Conservation (phyloP, 1,139 yeast species). For the Hanseniaspora uvarum region DNA sequence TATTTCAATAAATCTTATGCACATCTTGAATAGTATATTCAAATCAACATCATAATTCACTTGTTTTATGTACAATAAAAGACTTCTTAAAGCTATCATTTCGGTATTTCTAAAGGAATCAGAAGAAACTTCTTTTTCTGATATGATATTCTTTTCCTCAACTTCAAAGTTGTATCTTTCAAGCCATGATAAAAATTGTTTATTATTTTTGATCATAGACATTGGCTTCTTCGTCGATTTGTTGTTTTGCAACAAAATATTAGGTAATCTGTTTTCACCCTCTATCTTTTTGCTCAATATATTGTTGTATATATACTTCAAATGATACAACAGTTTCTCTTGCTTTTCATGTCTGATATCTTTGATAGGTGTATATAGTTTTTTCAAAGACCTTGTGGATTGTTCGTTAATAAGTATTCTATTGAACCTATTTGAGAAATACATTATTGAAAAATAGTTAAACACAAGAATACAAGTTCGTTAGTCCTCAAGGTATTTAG, state of each 20-base stretch:
- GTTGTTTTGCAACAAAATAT: slow-evolving; percentile 9
- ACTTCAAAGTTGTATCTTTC: slow-evolving; percentile 16
- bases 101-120: not conserved
- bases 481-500: too few relatives aligned
- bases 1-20: slow-evolving; percentile 6
- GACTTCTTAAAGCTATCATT: slow-evolving; percentile 9
- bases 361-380: slow-evolving; percentile 26
- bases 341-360: slow-evolving; percentile 21
- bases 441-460: not conserved
- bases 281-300: slow-evolving; percentile 5
- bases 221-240: slow-evolving; percentile 11
- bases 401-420: not conserved
- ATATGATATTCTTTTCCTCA: slow-evolving; percentile 6
- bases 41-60: slow-evolving; percentile 14
- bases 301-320: slow-evolving; percentile 18
- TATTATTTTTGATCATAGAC: slow-evolving; percentile 2
- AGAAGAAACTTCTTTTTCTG: not conserved
- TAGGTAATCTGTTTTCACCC: slow-evolving; percentile 1
- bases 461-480: not conserved
- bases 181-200: slow-evolving; percentile 9
- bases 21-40: slow-evolving; percentile 9
- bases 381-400: slow-evolving; percentile 22
- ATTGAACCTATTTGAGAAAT: not conserved
- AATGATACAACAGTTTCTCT: slow-evolving; percentile 21
- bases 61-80: slow-evolving; percentile 11